Base-by-base conservation (phyloP, 2,329 filamentous ascomycete species). In the Dactylellina sp. region DNA sequence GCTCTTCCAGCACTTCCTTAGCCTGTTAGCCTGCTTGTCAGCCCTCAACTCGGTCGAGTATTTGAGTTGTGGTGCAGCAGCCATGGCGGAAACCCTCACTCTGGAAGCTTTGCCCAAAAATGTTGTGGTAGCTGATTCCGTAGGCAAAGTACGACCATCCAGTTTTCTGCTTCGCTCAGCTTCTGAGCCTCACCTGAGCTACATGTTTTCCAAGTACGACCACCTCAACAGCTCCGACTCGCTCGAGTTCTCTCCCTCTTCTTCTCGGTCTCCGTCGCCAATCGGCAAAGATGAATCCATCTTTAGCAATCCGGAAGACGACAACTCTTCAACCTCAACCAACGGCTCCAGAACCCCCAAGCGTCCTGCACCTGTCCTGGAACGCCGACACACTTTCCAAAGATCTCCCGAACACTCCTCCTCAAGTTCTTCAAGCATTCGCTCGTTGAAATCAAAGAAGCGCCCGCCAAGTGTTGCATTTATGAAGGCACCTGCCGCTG, bases 81-180 rank as follows among this genome's bases (percentile, higher is more conserved):
- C n/a, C n/a, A 55, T 61, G 44, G 53, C 64, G 60, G 68, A 60
- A 49, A 46, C 68, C 44, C 66, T 71, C 46, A 61, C 68, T 25
- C 60, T 72, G 68, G 68, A 72, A 72, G 68, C 68, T 60, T 60
- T 72, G 20, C 68, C 68, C 61, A 72, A 72, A 65, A 72, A 62
- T 50, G 68, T 72, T n/a, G 68, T 72, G 28, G 68, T 72, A 53
- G 68, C 68, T 28, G 68, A 72, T 22, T 72, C 68, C 22, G 46
- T 72, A 20, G 60, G 68, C 25, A 72, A 65, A 61, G 60, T 18
- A 47, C 52, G 68, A 49, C 68, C 68, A n/a, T 53, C 68, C 4
- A 72, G 60, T 53, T 72, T 72, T 44, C 53, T 72, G 35, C 47
- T 72, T 7, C 68, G 68, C 39, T 72, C 68, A 47, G 60, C 68